Conservation (phyloP, 78 protist genomes). For the Tieghemostelium lacteum region DNA sequence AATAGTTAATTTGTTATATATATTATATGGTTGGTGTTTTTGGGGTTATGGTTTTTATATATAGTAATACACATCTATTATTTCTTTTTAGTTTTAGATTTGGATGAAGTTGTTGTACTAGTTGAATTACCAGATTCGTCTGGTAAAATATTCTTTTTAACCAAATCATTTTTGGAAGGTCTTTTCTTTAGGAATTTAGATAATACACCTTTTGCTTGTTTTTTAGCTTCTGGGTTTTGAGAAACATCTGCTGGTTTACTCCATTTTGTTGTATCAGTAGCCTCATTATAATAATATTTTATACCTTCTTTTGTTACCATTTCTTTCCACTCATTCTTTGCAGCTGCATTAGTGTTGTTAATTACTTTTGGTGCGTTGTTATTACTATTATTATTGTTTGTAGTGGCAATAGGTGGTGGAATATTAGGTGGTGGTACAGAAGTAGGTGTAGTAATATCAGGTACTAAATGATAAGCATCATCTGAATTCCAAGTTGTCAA, state of each 20-base stretch:
- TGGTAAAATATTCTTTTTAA: slow-evolving; percentile 25
- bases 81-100: background rate
- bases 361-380: background rate
- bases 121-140: background rate
- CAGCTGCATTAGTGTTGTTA: background rate
- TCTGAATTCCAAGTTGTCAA: slow-evolving; percentile 42
- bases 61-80: too few relatives aligned
- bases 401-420: slow-evolving; percentile 6
- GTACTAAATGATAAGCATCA: slow-evolving; percentile 33
- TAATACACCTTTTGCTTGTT: slow-evolving; percentile 32
- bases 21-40: too few relatives aligned
- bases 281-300: slow-evolving; percentile 34
- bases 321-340: slow-evolving; percentile 24
- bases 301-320: slow-evolving; percentile 33
- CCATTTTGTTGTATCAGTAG: slow-evolving; percentile 25
- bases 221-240: slow-evolving; percentile 29
- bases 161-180: slow-evolving; percentile 63
- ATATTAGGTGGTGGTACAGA: background rate
- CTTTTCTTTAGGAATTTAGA: slow-evolving; percentile 29
- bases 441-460: background rate
- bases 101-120: background rate
- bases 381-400: background rate
- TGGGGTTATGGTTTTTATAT: too few relatives aligned
- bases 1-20: too few relatives aligned
- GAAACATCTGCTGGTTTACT: background rate